phyloP scores from a whole-genome alignment of 768 basidiomycete genomes.

The Kwoniella bestiolae region DNA sequence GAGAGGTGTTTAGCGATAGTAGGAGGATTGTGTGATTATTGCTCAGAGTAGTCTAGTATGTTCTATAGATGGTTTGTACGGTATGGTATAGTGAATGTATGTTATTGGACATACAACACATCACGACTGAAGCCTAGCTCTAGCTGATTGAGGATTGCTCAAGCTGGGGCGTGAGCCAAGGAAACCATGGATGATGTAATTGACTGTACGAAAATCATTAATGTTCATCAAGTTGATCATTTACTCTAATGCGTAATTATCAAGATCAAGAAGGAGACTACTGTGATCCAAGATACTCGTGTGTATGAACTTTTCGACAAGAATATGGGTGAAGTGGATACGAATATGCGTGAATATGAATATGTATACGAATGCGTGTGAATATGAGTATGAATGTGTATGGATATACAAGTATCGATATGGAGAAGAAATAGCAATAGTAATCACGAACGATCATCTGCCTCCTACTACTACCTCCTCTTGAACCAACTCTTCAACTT shows the following conservation, averaged over 20 bases:
- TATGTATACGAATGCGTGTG: too few relatives aligned
- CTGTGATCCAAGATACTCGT: not conserved
- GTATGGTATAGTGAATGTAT: not conserved
- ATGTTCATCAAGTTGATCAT: not conserved
- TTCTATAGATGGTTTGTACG: not conserved
- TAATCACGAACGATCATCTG: not conserved
- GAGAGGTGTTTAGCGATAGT: not conserved
- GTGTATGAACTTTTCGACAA: not conserved
- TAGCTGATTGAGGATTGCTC: too few relatives aligned
- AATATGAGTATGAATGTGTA: not conserved
- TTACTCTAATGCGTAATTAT: not conserved
- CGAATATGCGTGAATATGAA: not conserved
- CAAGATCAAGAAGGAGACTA: not conserved
- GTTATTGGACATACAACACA: not conserved
- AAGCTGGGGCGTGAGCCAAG: too few relatives aligned
- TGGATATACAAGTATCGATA: not conserved
- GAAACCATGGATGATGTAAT: too few relatives aligned
- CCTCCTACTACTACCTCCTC: not conserved
- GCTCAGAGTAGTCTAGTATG: too few relatives aligned
- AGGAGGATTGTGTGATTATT: slow-evolving; percentile 1
- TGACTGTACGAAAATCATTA: not conserved
- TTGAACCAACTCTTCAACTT: not conserved
- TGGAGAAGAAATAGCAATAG: not conserved
- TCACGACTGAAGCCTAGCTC: too few relatives aligned
- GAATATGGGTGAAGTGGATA: too few relatives aligned